These are phyloP conservation scores for Boletus patriciae DNA, from an alignment of 768 basidiomycete species.

Conservation along the genomic window DNA sequence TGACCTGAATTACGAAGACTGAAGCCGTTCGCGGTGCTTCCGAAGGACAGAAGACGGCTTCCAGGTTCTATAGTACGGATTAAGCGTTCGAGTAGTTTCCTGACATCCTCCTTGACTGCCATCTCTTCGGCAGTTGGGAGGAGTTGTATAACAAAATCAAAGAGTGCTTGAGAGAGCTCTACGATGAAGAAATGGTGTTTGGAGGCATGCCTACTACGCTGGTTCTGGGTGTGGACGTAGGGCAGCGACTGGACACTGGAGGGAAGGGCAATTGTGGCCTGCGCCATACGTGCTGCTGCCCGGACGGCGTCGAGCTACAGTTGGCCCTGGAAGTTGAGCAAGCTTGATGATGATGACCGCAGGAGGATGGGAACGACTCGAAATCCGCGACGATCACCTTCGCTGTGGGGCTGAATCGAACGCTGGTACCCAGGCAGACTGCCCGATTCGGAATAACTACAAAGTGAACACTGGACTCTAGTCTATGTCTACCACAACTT, in stretches of 20 bases:
- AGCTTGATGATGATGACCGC: conserved; percentile 12
- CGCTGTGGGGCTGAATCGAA: conserved; percentile 16
- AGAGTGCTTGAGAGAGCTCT: conserved; percentile 87
- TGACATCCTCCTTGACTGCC: conserved; percentile 92
- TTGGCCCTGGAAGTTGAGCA: conserved; percentile 3
- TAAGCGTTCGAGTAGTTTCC: conserved; percentile 91
- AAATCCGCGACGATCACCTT: conserved; percentile 32
- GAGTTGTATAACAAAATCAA: conserved; percentile 91
- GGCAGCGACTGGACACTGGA: conserved; percentile 24
- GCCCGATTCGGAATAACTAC: conserved; percentile 32
- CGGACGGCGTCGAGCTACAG: conserved; percentile 1
- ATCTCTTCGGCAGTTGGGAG: conserved; percentile 89
- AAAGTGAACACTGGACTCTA: neutral
- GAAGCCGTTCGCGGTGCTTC: conserved; percentile 96
- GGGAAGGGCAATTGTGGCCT: conserved; percentile 25
- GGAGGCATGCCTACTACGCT: conserved; percentile 37
- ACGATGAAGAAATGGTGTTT: conserved; percentile 64
- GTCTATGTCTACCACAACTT: neutral
- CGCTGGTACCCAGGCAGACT: conserved; percentile 21
- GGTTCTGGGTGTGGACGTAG: conserved; percentile 36
- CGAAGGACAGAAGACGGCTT: conserved; percentile 88
- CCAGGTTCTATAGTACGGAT: conserved; percentile 94
- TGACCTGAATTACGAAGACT: conserved; percentile 92
- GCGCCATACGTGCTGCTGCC: conserved; percentile 26
- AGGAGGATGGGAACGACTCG: conserved; percentile 18